Conservation (phyloP, 2,329 filamentous ascomycete species). For the Mariannaea elegans region DNA sequence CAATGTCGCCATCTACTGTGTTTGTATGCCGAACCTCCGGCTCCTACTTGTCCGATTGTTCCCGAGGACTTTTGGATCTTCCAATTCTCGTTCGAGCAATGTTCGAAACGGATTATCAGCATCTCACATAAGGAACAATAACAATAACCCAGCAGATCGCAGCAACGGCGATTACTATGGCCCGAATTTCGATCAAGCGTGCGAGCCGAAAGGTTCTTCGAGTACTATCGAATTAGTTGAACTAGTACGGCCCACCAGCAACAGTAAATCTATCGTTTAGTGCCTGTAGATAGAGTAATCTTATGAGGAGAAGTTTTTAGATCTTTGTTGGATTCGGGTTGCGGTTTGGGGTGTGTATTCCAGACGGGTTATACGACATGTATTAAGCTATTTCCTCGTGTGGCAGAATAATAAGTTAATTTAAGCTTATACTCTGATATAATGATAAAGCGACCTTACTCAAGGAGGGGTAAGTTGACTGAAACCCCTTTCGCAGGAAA, state of each 20-base stretch:
- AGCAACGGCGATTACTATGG: neutral
- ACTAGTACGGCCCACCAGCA: neutral
- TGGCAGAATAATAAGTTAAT: no score
- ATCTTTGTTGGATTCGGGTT: no score
- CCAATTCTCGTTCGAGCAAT: neutral
- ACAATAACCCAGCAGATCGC: neutral
- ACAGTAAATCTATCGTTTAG: neutral
- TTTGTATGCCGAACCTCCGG: constrained; percentile 45
- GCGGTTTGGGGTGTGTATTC: no score
- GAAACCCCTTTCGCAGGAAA: no score
- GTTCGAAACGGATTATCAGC: neutral
- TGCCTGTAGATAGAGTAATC: no score
- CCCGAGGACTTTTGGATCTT: neutral
- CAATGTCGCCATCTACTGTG: constrained; percentile 50
- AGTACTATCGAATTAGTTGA: neutral
- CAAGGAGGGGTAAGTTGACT: no score
- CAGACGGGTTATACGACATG: no score
- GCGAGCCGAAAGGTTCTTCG: neutral
- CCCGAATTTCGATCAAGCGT: neutral
- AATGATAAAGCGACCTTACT: no score
- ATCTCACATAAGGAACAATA: neutral
- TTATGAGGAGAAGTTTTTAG: no score
- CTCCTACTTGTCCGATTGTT: neutral
- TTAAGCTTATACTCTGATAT: no score
- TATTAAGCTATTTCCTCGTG: no score